Conservation (phyloP, 371 early-diverging fungal species). For the Mortierella sp. region DNA sequence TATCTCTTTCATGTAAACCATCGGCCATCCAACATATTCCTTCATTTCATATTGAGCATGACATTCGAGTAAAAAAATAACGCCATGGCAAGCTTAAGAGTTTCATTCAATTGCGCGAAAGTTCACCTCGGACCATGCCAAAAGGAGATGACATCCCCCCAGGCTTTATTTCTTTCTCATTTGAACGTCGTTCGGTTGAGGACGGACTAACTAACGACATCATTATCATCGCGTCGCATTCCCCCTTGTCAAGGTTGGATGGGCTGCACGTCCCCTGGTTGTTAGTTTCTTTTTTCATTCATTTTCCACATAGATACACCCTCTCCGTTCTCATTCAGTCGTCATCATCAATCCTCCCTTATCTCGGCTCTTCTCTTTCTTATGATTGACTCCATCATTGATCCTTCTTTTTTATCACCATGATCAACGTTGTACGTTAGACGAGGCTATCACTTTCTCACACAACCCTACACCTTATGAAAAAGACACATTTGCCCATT, state of each 20-base stretch:
- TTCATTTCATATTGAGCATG: too few species aligned
- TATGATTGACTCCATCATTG: not conserved
- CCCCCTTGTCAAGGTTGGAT: too few species aligned
- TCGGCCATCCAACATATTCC: not conserved
- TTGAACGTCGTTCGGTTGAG: not conserved
- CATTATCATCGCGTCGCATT: not conserved
- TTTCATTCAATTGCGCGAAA: not conserved
- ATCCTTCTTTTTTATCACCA: not conserved
- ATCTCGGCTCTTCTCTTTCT: not conserved
- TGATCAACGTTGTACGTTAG: too few species aligned
- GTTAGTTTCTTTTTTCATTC: not conserved
- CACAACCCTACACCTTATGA: too few species aligned
- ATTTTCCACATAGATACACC: not conserved
- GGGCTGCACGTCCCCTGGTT: not conserved
- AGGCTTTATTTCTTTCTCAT: too few species aligned
- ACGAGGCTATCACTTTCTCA: too few species aligned
- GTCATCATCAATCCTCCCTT: not conserved
- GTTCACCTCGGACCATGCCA: not conserved
- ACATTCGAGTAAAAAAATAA: too few species aligned
- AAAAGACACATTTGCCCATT: too few species aligned
- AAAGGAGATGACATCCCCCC: not conserved
- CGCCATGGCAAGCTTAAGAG: too few species aligned
- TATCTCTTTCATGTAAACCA: not conserved
- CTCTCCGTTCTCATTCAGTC: not conserved
- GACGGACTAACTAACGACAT: not conserved